phyloP scores from a whole-genome alignment of 2,329 filamentous ascomycete species.

The Sporothrix mexicana region DNA sequence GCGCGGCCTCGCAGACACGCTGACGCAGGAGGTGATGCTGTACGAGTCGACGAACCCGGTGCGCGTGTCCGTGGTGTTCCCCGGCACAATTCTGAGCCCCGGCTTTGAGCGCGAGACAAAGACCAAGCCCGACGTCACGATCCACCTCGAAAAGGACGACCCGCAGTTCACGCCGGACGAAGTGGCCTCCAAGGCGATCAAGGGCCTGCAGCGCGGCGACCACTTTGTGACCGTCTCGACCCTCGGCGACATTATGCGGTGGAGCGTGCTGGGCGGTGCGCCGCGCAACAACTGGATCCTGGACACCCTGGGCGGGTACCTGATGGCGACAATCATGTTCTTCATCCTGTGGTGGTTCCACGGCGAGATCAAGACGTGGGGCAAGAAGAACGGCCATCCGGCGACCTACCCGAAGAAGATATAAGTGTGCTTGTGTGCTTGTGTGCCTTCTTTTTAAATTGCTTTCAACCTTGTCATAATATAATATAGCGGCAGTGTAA shows the following conservation, averaged over 20 bases:
- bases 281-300: conserved; percentile 64
- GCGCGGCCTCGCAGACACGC: conserved; percentile 78
- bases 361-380: conserved; percentile 62
- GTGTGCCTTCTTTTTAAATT: not conserved
- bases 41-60: conserved; percentile 73
- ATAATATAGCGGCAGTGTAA: conserved; percentile 1
- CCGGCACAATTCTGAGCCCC: conserved; percentile 79
- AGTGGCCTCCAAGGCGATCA: conserved; percentile 73
- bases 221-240: conserved; percentile 79
- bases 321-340: conserved; percentile 61
- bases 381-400: conserved; percentile 64
- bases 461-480: not conserved
- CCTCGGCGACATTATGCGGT: conserved; percentile 74
- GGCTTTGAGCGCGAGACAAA: conserved; percentile 77
- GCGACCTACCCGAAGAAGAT: conserved; percentile 52
- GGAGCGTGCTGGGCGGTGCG: conserved; percentile 60
- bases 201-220: conserved; percentile 78
- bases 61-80: conserved; percentile 80
- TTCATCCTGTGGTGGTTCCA: conserved; percentile 64
- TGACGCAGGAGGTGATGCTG: conserved; percentile 82
- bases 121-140: conserved; percentile 80
- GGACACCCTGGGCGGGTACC: conserved; percentile 62
- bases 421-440: not conserved
- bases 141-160: conserved; percentile 81
- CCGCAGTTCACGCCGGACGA: conserved; percentile 77